These are phyloP conservation scores for Ustilago nuda DNA, from an alignment of 1,284 basidiomycete genomes.

Conservation along the genomic window DNA sequence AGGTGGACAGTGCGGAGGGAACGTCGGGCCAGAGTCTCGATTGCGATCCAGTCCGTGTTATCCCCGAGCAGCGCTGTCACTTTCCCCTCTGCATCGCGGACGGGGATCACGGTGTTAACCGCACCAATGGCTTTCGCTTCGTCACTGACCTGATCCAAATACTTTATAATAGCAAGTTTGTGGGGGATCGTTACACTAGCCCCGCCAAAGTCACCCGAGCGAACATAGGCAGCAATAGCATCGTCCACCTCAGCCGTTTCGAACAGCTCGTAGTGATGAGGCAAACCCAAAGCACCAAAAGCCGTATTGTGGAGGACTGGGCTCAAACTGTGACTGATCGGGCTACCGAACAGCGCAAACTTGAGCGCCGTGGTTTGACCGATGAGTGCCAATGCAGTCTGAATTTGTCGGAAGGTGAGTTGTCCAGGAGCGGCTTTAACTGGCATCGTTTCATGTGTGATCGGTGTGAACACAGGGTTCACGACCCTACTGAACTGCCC, in stretches of 20 bases:
- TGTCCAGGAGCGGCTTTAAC: conserved; percentile 88
- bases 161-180: conserved; percentile 62
- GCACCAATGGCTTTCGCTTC: conserved; percentile 66
- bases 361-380: conserved; percentile 79
- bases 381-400: conserved; percentile 81
- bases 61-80: conserved; percentile 55
- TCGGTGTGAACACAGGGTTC: conserved; percentile 86
- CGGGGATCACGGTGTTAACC: conserved; percentile 66
- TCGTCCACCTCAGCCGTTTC: conserved; percentile 80
- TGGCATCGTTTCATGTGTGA: conserved; percentile 88
- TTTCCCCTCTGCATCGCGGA: conserved; percentile 24
- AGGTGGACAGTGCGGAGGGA: conserved; percentile 46
- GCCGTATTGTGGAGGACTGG: conserved; percentile 93
- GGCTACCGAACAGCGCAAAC: conserved; percentile 89
- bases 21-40: conserved; percentile 42
- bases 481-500: conserved; percentile 87
- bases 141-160: conserved; percentile 61
- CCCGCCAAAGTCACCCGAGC: conserved; percentile 84
- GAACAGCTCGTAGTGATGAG: conserved; percentile 73
- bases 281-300: conserved; percentile 83
- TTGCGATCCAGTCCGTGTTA: conserved; percentile 69
- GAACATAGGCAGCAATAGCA: conserved; percentile 76
- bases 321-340: conserved; percentile 89
- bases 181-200: conserved; percentile 82
- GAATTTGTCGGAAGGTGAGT: conserved; percentile 86